phyloP scores from a whole-genome alignment of 2,329 filamentous ascomycete species.

The Phialemoniopsis sp. region DNA sequence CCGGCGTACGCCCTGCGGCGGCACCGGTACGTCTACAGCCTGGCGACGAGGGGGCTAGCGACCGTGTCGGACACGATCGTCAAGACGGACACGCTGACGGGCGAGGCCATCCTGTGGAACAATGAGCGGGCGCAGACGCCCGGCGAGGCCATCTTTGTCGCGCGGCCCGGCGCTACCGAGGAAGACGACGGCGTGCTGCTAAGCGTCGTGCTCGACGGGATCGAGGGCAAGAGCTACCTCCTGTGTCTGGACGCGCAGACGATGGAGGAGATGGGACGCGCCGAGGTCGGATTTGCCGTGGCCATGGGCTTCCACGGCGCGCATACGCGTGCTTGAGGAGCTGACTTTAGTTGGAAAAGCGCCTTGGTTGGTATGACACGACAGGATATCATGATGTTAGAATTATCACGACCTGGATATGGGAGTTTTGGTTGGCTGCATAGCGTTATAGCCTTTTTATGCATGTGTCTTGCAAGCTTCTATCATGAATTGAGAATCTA shows the following conservation, averaged over 20 bases:
- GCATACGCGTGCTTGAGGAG: constrained; percentile 24
- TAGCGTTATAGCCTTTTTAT: too few relatives aligned
- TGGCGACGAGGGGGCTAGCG: constrained; percentile 51
- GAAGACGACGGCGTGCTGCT: constrained; percentile 27
- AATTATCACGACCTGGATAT: too few relatives aligned
- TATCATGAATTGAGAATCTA: too few relatives aligned
- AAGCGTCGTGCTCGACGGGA: constrained; percentile 57
- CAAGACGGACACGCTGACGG: constrained; percentile 59
- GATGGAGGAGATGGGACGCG: constrained; percentile 60
- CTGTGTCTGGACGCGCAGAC: constrained; percentile 59
- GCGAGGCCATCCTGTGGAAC: constrained; percentile 52
- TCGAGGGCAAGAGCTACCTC: constrained; percentile 56
- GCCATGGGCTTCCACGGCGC: constrained; percentile 63
- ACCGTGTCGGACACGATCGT: constrained; percentile 58
- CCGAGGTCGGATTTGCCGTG: constrained; percentile 57
- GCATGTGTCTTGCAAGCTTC: too few relatives aligned
- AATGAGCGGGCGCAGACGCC: constrained; percentile 57
- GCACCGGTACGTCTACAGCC: constrained; percentile 59
- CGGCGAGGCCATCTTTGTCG: constrained; percentile 66
- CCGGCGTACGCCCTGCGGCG: constrained; percentile 43
- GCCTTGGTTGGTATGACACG: too few relatives aligned
- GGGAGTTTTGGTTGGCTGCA: too few relatives aligned
- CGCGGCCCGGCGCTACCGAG: constrained; percentile 33
- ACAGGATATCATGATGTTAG: too few relatives aligned
- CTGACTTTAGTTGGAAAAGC: too few relatives aligned